Conservation (phyloP, 2,329 filamentous ascomycete genomes). For the Fonsecaea pugnacius region DNA sequence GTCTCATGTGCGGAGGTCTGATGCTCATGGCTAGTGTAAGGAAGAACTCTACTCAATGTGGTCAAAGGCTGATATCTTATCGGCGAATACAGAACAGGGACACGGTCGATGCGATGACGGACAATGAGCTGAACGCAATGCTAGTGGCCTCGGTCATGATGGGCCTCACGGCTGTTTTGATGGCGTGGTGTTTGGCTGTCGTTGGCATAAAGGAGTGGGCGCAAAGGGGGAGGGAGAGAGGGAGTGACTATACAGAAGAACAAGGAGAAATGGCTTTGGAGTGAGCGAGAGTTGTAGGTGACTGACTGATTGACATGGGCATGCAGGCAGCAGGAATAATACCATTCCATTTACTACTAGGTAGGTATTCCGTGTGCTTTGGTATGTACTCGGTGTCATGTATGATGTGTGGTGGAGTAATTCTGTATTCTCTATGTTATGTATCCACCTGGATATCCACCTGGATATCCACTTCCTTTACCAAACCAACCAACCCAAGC, state of each 20-base stretch:
- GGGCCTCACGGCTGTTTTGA: constrained; percentile 72
- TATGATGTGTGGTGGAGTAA: too few relatives aligned
- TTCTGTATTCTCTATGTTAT: too few relatives aligned
- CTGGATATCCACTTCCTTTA: too few relatives aligned
- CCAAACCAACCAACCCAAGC: too few relatives aligned
- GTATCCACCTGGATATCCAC: too few relatives aligned
- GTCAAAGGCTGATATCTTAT: neutral
- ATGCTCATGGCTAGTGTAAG: constrained; percentile 15
- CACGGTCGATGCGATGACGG: constrained; percentile 69
- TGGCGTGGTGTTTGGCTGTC: constrained; percentile 70
- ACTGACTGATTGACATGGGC: too few relatives aligned
- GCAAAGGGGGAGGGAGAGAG: constrained; percentile 1
- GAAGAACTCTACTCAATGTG: neutral
- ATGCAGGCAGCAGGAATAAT: too few relatives aligned
- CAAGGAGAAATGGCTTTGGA: neutral
- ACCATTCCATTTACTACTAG: too few relatives aligned
- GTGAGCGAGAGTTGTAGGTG: neutral
- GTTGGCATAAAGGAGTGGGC: constrained; percentile 19
- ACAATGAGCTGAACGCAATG: constrained; percentile 75
- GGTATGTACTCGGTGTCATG: too few relatives aligned
- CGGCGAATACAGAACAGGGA: constrained; percentile 62
- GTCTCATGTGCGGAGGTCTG: constrained; percentile 71
- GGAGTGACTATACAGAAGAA: neutral
- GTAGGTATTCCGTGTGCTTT: too few relatives aligned
- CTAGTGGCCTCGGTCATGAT: constrained; percentile 80